Evolutionary conservation across 2,329 filamentous ascomycete genomes (phyloP).

Genomic region (Curvularia lunata): DNA sequence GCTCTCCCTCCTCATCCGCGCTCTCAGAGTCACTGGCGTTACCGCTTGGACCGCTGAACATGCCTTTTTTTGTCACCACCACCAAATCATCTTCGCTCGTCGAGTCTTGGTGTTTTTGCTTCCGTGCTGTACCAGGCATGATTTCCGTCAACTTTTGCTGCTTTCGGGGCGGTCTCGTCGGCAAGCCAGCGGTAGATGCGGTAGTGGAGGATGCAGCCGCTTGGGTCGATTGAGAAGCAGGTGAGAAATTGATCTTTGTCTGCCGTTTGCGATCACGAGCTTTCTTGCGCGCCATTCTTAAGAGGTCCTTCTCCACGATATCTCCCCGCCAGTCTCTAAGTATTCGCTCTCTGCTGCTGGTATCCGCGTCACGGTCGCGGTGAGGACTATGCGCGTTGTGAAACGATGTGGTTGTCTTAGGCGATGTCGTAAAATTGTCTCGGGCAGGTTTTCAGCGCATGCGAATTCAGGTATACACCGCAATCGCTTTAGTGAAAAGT

Average conservation of each 20-base stretch:
- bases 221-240: slow-evolving; percentile 51
- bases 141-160: slow-evolving; percentile 27
- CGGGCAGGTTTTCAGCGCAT: not conserved
- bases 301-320: not conserved
- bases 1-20: slow-evolving; percentile 21
- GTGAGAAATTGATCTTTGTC: slow-evolving; percentile 53
- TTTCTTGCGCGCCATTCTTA: slow-evolving; percentile 36
- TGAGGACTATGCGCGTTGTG: slow-evolving; percentile 6
- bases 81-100: slow-evolving; percentile 35
- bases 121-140: slow-evolving; percentile 21
- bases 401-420: not conserved
- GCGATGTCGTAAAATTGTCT: not conserved
- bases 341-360: slow-evolving; percentile 2
- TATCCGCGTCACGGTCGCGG: slow-evolving; percentile 12
- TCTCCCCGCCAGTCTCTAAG: slow-evolving; percentile 7
- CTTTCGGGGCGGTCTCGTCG: slow-evolving; percentile 15
- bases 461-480: not conserved
- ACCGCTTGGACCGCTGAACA: slow-evolving; percentile 35
- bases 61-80: slow-evolving; percentile 21
- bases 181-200: slow-evolving; percentile 10
- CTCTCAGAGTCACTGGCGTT: slow-evolving; percentile 16
- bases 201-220: slow-evolving; percentile 21
- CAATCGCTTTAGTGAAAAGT: not conserved
- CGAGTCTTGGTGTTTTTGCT: slow-evolving; percentile 21
- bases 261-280: slow-evolving; percentile 44